Conservation (phyloP, 2,329 filamentous ascomycete genomes). For the Exophiala sp. region DNA sequence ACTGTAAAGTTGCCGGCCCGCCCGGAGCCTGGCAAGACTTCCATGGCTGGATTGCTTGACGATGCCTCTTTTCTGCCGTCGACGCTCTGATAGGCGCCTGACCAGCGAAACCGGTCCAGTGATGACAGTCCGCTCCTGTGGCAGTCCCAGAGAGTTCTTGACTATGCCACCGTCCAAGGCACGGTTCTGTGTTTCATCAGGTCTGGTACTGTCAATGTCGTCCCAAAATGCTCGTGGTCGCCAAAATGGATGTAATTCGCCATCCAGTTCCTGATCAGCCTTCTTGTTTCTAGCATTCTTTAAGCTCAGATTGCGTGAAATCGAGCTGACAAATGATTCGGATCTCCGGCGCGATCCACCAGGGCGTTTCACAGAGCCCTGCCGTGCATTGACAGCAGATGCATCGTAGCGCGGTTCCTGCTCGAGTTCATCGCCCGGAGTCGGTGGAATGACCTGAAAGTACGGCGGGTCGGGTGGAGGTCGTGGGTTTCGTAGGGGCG, state of each 20-base stretch:
- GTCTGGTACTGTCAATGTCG: constrained; percentile 42
- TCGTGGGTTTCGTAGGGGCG: constrained; percentile 58
- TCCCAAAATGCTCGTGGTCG: constrained; percentile 63
- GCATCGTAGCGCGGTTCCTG: constrained; percentile 34
- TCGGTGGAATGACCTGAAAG: constrained; percentile 55
- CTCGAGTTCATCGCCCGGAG: constrained; percentile 44
- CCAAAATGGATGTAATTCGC: constrained; percentile 60
- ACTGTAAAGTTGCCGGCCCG: constrained; percentile 23
- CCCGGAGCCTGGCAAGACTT: constrained; percentile 33
- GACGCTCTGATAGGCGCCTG: constrained; percentile 34
- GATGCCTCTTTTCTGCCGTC: constrained; percentile 27
- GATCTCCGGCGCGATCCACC: constrained; percentile 38
- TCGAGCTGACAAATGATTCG: constrained; percentile 36
- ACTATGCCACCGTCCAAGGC: constrained; percentile 45
- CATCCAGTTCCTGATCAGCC: constrained; percentile 44
- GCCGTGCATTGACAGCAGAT: constrained; percentile 24
- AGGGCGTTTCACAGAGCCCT: constrained; percentile 32
- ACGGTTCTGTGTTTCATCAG: constrained; percentile 37
- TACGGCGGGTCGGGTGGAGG: constrained; percentile 56
- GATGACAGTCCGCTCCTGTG: constrained; percentile 45
- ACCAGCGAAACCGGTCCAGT: constrained; percentile 39
- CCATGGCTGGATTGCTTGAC: constrained; percentile 32
- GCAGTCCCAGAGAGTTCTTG: constrained; percentile 56
- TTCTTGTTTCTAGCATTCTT: constrained; percentile 42
- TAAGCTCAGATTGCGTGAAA: constrained; percentile 39